Conservation (phyloP, 179 eudicot genomes). For the Corrigiola litoralis region DNA sequence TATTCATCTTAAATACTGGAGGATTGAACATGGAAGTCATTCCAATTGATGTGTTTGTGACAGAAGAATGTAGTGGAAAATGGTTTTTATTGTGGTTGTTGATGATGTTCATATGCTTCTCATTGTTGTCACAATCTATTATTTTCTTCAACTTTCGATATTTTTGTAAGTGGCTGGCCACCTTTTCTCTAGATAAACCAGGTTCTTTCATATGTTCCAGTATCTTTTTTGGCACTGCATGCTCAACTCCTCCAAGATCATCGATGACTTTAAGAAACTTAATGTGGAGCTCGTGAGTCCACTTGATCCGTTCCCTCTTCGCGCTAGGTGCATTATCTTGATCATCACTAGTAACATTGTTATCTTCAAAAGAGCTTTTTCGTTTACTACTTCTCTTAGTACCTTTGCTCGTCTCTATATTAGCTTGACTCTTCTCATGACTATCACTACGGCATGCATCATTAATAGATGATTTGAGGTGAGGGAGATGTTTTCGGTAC, state of each 20-base stretch:
- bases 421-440: no score
- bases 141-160: slow-evolving; percentile 7
- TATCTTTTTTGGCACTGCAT: slow-evolving; percentile 25
- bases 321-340: not conserved
- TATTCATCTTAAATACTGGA: not conserved
- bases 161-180: slow-evolving; percentile 26
- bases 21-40: not conserved
- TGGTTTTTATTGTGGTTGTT: not conserved
- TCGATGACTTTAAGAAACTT: slow-evolving; percentile 10
- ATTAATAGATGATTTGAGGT: no score
- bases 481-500: slow-evolving; percentile 16
- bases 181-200: slow-evolving; percentile 10
- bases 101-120: no score
- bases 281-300: slow-evolving; percentile 4
- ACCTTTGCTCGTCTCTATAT: no score
- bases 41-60: not conserved
- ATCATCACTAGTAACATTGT: not conserved
- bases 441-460: no score
- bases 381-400: not conserved
- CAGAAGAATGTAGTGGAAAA: not conserved
- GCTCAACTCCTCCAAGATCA: slow-evolving; percentile 9
- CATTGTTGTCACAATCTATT: not conserved
- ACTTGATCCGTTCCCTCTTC: slow-evolving; percentile 13
- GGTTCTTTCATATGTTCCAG: slow-evolving; percentile 9
- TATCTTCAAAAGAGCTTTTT: not conserved